Evolutionary conservation across 164 flowering plant species (phyloP), one percentile per base, ranked within the genome.

Genomic region (Chimonanthus praecox): DNA sequence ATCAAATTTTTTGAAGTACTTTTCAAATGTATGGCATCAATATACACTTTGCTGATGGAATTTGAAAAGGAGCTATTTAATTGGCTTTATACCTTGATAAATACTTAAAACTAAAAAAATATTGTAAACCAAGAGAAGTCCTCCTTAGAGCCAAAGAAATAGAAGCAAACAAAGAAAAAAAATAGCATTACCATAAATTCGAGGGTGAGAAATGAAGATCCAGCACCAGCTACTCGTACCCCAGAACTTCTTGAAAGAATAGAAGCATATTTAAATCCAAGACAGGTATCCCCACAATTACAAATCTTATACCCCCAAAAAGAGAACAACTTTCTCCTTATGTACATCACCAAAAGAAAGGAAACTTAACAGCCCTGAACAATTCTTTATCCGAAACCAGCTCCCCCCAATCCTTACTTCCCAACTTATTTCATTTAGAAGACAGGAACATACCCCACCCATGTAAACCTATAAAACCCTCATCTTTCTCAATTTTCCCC

Each of bases 371-470:
- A 58, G 63, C 21, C 21, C 21, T 20, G 82, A 80, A 81, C 82
- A 78, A 50, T 77, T 80, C 76, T 76, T 72, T 83, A 72, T 68
- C 79, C 80, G 78, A 73, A 45, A 4, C 68, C 48, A 72, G 48
- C 74, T 33, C 74, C 74, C 69, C 73, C 76, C 45, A 72, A 74
- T 79, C 79, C 65, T 18, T 47, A n/a, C 47, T 43, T 72, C 77
- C 72, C 64, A 46, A 50, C 78, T 70, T 86, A 76, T 75, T 84
- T 80, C 80, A 82, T 82, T 76, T 82, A 82, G 86, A 80, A 67
- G 4, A 60, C 73, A 66, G 71, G 49, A 76, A 69, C 58, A 73
- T 70, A 73, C 74, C 78, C 78, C 68, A 70, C 73, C n/a, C 77
- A 63, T 70, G 70, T 64, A 58, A 71, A 71, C 72, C 75, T 72